Evolutionary conservation across 495 filamentous ascomycete species (phyloP).

Genomic region (Podospora fimiseda): DNA sequence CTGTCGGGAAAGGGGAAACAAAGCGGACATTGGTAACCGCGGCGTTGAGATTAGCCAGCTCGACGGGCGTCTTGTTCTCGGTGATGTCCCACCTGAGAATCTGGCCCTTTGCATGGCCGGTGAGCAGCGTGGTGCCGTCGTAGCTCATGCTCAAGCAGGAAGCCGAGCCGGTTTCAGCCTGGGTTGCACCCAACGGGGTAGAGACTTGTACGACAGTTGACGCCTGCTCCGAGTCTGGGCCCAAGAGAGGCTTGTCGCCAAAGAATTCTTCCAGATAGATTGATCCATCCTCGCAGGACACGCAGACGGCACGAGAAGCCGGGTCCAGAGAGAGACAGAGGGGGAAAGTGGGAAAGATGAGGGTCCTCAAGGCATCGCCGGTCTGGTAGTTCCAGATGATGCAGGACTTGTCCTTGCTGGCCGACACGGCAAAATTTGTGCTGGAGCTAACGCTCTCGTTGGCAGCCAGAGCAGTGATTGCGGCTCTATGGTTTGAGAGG

Average conservation of each 20-base stretch:
- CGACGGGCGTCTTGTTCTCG: conserved; percentile 60
- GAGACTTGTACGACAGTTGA: conserved; percentile 49
- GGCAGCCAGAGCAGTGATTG: conserved; percentile 61
- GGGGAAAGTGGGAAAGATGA: conserved; percentile 66
- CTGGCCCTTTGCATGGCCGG: conserved; percentile 75
- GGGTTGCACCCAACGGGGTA: conserved; percentile 56
- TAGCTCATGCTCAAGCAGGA: conserved; percentile 65
- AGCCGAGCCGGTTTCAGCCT: conserved; percentile 53
- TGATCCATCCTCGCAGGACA: conserved; percentile 75
- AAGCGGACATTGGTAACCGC: conserved; percentile 74
- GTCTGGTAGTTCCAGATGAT: conserved; percentile 86
- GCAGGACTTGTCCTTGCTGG: conserved; percentile 72
- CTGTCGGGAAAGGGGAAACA: conserved; percentile 53
- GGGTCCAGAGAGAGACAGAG: conserved; percentile 73
- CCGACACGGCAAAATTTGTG: conserved; percentile 70
- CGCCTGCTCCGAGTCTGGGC: conserved; percentile 46
- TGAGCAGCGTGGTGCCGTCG: conserved; percentile 72
- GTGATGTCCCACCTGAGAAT: conserved; percentile 59
- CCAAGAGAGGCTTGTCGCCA: conserved; percentile 48
- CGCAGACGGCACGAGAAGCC: conserved; percentile 73
- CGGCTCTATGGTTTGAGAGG: conserved; percentile 73
- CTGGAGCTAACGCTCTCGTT: conserved; percentile 57
- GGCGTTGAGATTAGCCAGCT: conserved; percentile 62
- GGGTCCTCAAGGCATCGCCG: conserved; percentile 67
- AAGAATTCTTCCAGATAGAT: conserved; percentile 78